Conservation (phyloP, 2,329 filamentous ascomycete genomes). For the Xylariaceae sp. region DNA sequence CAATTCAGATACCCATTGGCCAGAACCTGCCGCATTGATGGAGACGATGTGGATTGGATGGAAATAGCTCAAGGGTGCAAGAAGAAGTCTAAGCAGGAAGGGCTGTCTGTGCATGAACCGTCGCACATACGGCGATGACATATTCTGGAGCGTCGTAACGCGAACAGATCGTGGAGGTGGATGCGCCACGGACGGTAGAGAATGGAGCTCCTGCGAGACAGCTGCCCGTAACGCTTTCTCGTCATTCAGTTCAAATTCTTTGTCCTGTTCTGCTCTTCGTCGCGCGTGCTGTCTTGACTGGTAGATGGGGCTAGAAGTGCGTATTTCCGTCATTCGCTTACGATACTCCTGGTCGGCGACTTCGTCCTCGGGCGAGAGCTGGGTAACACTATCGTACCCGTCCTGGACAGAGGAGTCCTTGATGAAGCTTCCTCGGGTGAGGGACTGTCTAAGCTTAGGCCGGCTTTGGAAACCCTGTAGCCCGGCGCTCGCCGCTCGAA, state of each 20-base stretch:
- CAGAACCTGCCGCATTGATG: constrained; percentile 48
- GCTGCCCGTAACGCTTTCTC: constrained; percentile 46
- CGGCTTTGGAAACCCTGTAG: neutral
- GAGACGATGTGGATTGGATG: constrained; percentile 50
- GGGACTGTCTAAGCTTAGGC: neutral
- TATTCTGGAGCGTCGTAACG: constrained; percentile 41
- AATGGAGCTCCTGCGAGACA: constrained; percentile 47
- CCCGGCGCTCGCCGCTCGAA: neutral
- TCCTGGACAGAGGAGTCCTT: neutral
- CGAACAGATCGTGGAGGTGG: constrained; percentile 47
- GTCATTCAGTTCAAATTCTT: constrained; percentile 36
- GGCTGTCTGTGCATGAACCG: constrained; percentile 48
- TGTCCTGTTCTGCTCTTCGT: constrained; percentile 27
- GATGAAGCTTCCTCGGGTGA: neutral
- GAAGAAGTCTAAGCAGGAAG: constrained; percentile 45
- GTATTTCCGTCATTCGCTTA: constrained; percentile 39
- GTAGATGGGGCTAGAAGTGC: constrained; percentile 37
- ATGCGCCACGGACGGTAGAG: constrained; percentile 46
- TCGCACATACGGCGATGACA: constrained; percentile 33
- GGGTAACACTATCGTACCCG: neutral
- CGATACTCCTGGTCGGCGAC: constrained; percentile 36
- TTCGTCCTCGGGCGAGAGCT: constrained; percentile 19
- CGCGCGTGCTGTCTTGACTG: constrained; percentile 33
- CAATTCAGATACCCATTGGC: constrained; percentile 46
- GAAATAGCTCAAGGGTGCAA: constrained; percentile 50